Evolutionary conservation across 2,329 filamentous ascomycete genomes (phyloP), one percentile per base, ranked within the genome.

Genomic region (Sphaerostilbella broomeana): DNA sequence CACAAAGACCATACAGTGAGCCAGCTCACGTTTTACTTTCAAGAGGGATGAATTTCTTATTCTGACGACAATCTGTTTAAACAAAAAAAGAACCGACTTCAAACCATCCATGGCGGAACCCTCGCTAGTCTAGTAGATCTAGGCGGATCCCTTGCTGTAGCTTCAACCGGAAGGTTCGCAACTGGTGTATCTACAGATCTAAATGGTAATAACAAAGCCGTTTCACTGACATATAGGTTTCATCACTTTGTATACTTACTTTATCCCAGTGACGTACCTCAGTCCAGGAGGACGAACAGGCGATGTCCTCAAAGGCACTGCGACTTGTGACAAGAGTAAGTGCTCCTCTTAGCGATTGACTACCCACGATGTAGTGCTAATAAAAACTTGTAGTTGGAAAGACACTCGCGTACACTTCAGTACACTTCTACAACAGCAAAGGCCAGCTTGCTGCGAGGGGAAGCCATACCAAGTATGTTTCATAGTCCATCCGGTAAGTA

Each of bases 101-200:
- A 79, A 38, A 88, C 82, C 24, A 72, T 89, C 19, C 85, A 90
- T 52, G 85, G 85, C 13, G 85, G 85, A 4, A 86, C 84, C 0
- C 79, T 90, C 19, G 85, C 85, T 4, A 84, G 79, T 55, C 80
- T 89, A 63, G 80, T 82, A 19, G 79, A 82, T 45, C 63, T 82
- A 0, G 77, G 77, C 9, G 78, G 78, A 11, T 82, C 78, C 0
- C 65, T 82, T 3, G 79, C 78, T 8, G 77, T 82, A 3, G 78
- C 78, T 1, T 81, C 79, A 1, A 77, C 72, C 46, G 78, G 78
- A 0, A 62, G 77, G 1, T 81, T 75, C 50, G 68, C 71, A 13
- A 82, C 78, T 0, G 78, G 78, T 9, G 78, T 82, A 4, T 78
- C 78, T 2, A 82, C 78, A 0, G 78, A 82, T 47, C 55, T 82